Percentiles rank a stretch among this genome's conserved stretches.
Evolutionary conservation across 1,284 basidiomycete species (phyloP).

Genomic region (Ustilago lituana): DNA sequence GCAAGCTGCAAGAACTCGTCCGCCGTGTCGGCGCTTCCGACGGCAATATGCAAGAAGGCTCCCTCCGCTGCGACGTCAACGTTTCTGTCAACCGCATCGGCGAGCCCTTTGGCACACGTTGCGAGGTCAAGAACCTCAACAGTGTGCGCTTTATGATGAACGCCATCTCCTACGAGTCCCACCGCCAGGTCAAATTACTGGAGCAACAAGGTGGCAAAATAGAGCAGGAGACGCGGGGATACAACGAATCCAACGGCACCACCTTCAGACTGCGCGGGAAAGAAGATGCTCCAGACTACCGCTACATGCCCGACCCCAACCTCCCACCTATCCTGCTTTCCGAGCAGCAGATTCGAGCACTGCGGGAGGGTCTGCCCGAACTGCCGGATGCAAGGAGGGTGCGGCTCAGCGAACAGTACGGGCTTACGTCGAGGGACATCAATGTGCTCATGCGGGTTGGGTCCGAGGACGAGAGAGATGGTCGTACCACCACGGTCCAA

Average conservation of each 20-base stretch:
- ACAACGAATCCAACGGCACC: constrained; percentile 81
- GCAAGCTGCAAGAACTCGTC: constrained; percentile 82
- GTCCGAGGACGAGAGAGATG: constrained; percentile 55
- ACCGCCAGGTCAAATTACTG: constrained; percentile 77
- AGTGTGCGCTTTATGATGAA: constrained; percentile 85
- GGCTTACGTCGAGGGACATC: constrained; percentile 72
- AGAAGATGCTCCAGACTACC: constrained; percentile 92
- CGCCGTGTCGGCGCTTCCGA: constrained; percentile 87
- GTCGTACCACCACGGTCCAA: too few species aligned
- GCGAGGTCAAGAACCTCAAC: constrained; percentile 97
- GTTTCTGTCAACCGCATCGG: constrained; percentile 75
- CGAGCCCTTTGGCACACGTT: constrained; percentile 80
- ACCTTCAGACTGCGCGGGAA: constrained; percentile 87
- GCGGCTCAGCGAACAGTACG: constrained; percentile 73
- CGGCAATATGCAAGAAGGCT: constrained; percentile 90
- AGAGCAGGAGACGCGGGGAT: constrained; percentile 88
- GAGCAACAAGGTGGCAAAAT: constrained; percentile 70
- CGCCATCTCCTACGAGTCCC: constrained; percentile 81
- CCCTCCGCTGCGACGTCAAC: constrained; percentile 90
- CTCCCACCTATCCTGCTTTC: constrained; percentile 78
- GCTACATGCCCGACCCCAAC: constrained; percentile 98
- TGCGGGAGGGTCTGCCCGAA: constrained; percentile 77
- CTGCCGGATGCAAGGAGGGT: constrained; percentile 77
- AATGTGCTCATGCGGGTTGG: constrained; percentile 62
- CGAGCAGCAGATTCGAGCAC: constrained; percentile 71